Base-by-base conservation (phyloP, 2,329 filamentous ascomycete genomes). In the Trichoderma polysporum region DNA sequence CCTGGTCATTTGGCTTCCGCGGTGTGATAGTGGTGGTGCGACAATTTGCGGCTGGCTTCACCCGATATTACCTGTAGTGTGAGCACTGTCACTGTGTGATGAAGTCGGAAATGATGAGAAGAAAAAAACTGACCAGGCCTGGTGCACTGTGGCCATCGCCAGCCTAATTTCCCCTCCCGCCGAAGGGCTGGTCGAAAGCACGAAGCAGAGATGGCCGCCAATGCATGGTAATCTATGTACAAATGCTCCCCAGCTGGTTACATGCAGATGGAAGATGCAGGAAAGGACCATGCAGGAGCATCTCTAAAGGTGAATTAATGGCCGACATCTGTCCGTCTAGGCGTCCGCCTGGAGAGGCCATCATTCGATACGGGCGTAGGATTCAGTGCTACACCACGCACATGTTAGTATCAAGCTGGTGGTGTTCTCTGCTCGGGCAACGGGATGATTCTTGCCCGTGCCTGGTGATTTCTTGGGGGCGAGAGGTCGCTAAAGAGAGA, bases 1-100 rank as follows among this genome's bases (percentile, higher is more conserved):
- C 45, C 45, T 49, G 39, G 19, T 27, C 41, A 33, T 39, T 58
- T 52, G 37, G 22, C 59, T 53, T 53, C 37, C 62, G 50, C 62
- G 62, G 41, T 66, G 62, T 66, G 62, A 66, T 66, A 33, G 49
- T 64, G 62, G 62, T 66, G 62, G 62, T 66, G 62, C 53, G 54
- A 58, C 54, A 66, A 66, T 57, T 58, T 66, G 62, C 61, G 61
- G 62, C 52, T 58, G 54, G 62, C 53, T 56, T 58, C 37, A 47
- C 53, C 61, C 61, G 61, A 50, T 29, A 56, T 63, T 41, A 63
- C 52, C 47, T 54, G 60, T 54, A 52, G 37, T 31, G 35, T n/a
- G 29, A 53, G 37, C 37, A 15, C 37, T 53, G 50, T 56, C 29
- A 47, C 39, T 15, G 37, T 56, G 61, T 64, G 49, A 63, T 52